Evolutionary conservation across 495 filamentous ascomycete genomes (phyloP).

Genomic region (Pyronema omphalodes): DNA sequence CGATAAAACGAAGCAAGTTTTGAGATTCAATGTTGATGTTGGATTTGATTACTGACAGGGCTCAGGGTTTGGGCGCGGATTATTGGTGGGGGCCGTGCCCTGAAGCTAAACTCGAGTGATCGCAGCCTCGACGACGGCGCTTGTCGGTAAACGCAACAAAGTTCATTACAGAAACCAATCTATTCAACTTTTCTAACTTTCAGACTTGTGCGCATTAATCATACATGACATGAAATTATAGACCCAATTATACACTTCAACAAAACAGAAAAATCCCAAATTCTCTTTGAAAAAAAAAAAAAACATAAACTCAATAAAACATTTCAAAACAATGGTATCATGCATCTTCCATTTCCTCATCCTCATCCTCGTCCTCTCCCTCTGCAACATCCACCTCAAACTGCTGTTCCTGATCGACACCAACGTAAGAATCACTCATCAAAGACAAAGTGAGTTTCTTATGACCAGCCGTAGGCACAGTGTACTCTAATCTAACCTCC

Average conservation of each 20-base stretch:
- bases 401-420: constrained; percentile 85
- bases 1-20: no score
- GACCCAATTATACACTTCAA: background rate
- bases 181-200: no score
- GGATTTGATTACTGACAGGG: no score
- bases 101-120: no score
- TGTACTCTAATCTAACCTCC: constrained; percentile 68
- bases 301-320: background rate
- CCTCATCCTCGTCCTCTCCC: constrained; percentile 88
- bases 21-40: no score
- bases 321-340: background rate
- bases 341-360: constrained; percentile 35
- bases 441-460: constrained; percentile 81
- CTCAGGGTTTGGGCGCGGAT: no score
- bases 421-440: constrained; percentile 91
- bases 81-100: no score
- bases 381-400: constrained; percentile 75
- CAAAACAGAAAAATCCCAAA: background rate
- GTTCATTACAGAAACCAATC: no score
- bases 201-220: no score
- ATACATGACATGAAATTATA: no score
- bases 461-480: constrained; percentile 64
- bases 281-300: background rate
- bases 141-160: no score
- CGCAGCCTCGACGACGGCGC: no score